These are phyloP conservation scores for Aegilops sharonensis DNA, from an alignment of 176 grass and related monocot species.

Conservation along the genomic window DNA sequence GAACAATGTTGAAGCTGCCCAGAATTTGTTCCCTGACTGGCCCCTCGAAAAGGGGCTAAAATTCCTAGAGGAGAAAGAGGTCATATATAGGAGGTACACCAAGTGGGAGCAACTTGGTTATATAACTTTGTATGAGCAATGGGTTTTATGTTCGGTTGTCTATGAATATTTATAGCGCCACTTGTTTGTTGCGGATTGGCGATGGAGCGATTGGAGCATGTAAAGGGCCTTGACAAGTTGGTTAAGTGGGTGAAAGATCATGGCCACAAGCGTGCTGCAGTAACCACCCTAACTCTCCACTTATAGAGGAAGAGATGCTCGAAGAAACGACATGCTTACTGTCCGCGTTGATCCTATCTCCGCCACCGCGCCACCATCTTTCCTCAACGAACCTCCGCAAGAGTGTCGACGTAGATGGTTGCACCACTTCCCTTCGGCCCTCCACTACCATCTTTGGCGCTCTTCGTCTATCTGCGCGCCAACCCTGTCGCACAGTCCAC, in stretches of 20 bases:
- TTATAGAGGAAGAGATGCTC: no score
- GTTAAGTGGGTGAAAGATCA: slow-evolving; percentile 67
- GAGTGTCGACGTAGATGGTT: no score
- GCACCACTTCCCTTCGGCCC: no score
- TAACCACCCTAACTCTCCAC: slow-evolving; percentile 38
- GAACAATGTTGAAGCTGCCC: slow-evolving; percentile 58
- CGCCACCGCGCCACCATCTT: no score
- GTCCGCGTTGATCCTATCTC: no score
- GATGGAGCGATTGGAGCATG: slow-evolving; percentile 52
- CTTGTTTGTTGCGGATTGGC: slow-evolving; percentile 51
- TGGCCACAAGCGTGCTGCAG: slow-evolving; percentile 67
- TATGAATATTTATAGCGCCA: not conserved
- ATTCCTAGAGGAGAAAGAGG: slow-evolving; percentile 79
- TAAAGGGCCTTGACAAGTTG: slow-evolving; percentile 62
- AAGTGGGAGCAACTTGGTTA: not conserved
- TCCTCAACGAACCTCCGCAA: no score
- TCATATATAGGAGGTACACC: slow-evolving; percentile 56
- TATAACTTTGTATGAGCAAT: not conserved
- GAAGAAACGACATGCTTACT: no score
- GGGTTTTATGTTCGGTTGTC: not conserved
- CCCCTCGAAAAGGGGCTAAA: slow-evolving; percentile 67
- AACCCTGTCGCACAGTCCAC: no score
- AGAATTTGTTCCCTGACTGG: slow-evolving; percentile 88
- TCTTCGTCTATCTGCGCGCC: no score
- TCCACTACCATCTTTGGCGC: no score